Evolutionary conservation across 352 stramenopile genomes (phyloP), one percentile per base, ranked within the genome.

Genomic region (Elongisporangium senticosum): DNA sequence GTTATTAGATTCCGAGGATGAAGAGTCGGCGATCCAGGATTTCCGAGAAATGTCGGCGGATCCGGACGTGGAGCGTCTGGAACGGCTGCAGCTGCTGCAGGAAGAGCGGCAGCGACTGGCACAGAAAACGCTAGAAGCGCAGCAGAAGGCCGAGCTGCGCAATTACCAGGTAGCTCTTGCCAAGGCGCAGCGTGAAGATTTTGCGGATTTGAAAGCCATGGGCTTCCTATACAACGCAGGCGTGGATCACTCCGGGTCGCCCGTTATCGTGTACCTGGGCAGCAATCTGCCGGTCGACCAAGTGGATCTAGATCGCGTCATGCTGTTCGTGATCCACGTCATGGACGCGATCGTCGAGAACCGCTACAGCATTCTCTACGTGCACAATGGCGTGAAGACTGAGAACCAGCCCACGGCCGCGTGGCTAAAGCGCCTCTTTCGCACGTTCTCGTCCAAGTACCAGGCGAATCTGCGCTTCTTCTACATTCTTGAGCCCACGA

Each of bases 381-480:
- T 93, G 23, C 77, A 91, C 52, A 58, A 66, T 6, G 67, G 67
- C 13, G 69, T 75, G 15, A 70, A 51, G 40, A 63, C 69, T 20
- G 79, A 83, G 11, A 86, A 84, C 52, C 71, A 91, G 55, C 74
- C 77, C 21, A 74, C 63, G 1, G 69, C 75, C 15, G 60, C 75
- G 47, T 95, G 86, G 86, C 64, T 93, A 53, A 80, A 89, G 59
- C 75, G 74, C 33, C 65, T 90, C 13, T 83, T 90, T 43, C 68
- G 74, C 43, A 76, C 79, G 10, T 83, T 90, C 49, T 62, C 75
- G 37, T 64, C 72, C 20, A 81, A 86, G 55, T 75, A 78, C 33
- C 61, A 82, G n/a, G 57, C 64, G 23, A 88, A 87, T 15, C 58
- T 95, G 49, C 69, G 72, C n/a, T 85, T 81, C 55, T 87, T 92